phyloP scores from a whole-genome alignment of 2,329 filamentous ascomycete genomes.

The Penicillium sp. region DNA sequence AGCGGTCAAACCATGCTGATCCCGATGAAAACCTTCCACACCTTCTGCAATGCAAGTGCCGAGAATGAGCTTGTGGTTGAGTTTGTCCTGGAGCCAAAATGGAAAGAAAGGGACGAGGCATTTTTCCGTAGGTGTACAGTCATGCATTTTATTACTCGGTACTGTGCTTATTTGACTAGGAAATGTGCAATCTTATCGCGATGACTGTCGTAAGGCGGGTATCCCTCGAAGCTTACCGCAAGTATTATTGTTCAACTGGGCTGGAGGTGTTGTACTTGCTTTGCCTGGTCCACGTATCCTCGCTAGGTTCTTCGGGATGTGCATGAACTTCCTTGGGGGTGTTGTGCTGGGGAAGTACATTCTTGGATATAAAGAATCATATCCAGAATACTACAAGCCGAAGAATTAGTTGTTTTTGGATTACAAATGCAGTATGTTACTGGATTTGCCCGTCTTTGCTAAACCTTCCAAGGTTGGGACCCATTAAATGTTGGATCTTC shows the following conservation, averaged over 20 bases:
- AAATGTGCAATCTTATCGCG: conserved; percentile 15
- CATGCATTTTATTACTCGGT: not conserved
- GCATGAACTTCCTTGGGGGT: conserved; percentile 9
- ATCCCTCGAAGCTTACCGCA: conserved; percentile 6
- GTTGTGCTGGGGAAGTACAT: conserved; percentile 11
- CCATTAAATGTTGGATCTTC: too few relatives aligned
- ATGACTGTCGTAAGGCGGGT: conserved; percentile 12
- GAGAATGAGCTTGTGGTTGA: conserved; percentile 6
- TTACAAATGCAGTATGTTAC: too few relatives aligned
- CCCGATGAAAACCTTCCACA: conserved; percentile 5
- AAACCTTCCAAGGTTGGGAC: too few relatives aligned
- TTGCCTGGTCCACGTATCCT: conserved; percentile 6
- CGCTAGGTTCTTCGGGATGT: not conserved
- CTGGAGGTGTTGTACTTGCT: conserved; percentile 11
- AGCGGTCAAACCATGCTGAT: conserved; percentile 5
- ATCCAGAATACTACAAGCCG: conserved; percentile 11
- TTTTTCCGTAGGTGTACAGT: conserved; percentile 8
- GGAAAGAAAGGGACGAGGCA: conserved; percentile 4
- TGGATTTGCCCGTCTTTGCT: too few relatives aligned
- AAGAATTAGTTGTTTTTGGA: not conserved
- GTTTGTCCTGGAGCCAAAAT: conserved; percentile 8
- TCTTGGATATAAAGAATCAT: conserved; percentile 9
- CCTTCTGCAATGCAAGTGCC: conserved; percentile 11
- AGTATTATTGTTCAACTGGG: conserved; percentile 9
- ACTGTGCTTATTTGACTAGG: not conserved